Percentiles rank a stretch among this genome's conserved stretches.
Conservation (phyloP, 1,284 basidiomycete species). For the Leccinum subrobustum region DNA sequence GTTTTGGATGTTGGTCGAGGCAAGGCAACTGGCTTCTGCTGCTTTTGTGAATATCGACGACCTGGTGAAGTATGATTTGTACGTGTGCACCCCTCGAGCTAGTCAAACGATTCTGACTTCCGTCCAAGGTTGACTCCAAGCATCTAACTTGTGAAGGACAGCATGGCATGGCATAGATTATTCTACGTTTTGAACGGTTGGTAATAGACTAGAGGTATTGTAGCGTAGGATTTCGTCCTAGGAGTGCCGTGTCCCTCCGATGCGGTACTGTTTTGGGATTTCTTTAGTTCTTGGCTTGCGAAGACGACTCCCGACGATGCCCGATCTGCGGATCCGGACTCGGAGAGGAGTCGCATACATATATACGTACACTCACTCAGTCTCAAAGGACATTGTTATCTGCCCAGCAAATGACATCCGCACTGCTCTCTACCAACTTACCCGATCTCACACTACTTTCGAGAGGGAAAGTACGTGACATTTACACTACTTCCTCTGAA, state of each 20-base stretch:
- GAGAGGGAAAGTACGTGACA: constrained; percentile 91
- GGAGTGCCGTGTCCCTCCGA: constrained; percentile 15
- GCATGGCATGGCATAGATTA: constrained; percentile 15
- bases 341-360: not conserved
- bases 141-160: constrained; percentile 15
- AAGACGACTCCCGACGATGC: not conserved
- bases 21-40: constrained; percentile 78
- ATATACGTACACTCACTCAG: not conserved
- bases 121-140: constrained; percentile 27
- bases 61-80: constrained; percentile 76
- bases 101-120: constrained; percentile 15
- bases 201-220: constrained; percentile 13
- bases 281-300: not conserved
- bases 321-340: not conserved
- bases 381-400: not conserved
- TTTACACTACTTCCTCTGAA: constrained; percentile 73
- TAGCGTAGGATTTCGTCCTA: constrained; percentile 19
- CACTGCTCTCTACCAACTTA: constrained; percentile 54
- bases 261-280: not conserved
- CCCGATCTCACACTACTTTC: constrained; percentile 66
- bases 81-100: constrained; percentile 27
- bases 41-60: constrained; percentile 79
- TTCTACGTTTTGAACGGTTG: constrained; percentile 1
- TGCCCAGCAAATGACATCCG: constrained; percentile 25
- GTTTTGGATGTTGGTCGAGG: constrained; percentile 93